Conservation (phyloP, 306 rosid genomes). For the Fragaria iinumae region DNA sequence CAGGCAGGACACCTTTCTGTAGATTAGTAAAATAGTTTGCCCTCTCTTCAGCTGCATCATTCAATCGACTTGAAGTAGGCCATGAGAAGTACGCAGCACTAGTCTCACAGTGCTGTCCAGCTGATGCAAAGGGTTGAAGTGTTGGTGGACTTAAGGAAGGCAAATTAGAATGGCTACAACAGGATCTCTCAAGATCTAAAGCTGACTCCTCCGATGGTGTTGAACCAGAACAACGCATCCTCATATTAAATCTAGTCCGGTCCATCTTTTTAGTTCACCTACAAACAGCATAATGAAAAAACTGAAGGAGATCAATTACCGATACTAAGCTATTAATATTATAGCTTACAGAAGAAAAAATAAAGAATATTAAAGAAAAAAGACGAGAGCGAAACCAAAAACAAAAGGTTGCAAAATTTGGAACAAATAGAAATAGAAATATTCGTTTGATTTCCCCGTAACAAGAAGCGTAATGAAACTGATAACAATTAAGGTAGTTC, state of each 20-base stretch:
- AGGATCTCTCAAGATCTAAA: conserved; percentile 88
- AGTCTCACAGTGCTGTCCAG: conserved; percentile 95
- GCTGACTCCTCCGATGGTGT: conserved; percentile 95
- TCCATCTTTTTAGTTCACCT: conserved; percentile 61
- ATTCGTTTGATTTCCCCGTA: not conserved
- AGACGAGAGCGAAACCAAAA: not conserved
- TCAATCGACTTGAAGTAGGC: conserved; percentile 89
- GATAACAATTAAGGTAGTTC: not conserved
- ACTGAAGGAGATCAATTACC: not conserved
- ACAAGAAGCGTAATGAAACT: not conserved
- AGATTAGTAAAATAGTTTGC: conserved; percentile 89
- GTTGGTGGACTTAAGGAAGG: conserved; percentile 86
- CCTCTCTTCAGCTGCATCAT: conserved; percentile 86
- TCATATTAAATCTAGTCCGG: conserved; percentile 55
- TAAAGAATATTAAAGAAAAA: not conserved
- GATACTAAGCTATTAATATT: not conserved
- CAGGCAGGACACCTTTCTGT: conserved; percentile 93
- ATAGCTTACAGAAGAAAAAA: not conserved
- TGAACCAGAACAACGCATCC: conserved; percentile 72
- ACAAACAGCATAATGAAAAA: conserved; percentile 4
- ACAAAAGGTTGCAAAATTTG: conserved; percentile 5
- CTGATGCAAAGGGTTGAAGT: conserved; percentile 88
- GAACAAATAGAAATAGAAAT: not conserved
- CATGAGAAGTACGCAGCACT: conserved; percentile 96
- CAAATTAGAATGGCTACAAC: conserved; percentile 83